Base-by-base conservation (phyloP, 2,329 filamentous ascomycete genomes). In the Cryphonectria naterciae region DNA sequence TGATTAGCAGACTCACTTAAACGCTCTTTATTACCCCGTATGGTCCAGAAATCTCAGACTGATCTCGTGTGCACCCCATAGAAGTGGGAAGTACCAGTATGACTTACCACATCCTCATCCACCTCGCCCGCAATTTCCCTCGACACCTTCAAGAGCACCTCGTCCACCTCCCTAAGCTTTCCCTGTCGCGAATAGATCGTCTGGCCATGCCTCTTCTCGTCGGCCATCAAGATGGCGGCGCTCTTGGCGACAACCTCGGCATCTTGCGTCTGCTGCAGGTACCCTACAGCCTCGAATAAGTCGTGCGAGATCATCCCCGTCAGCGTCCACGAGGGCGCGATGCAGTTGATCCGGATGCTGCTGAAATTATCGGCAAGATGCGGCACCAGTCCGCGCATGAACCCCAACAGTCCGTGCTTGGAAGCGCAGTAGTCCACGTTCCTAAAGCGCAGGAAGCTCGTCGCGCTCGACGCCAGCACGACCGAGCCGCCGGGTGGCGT, bases 281-380 rank as follows among this genome's bases (percentile, higher is more conserved):
- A 76, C 8, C 74, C 74, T 19, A 79, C 77, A 72, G 85, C 77
- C 25, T 83, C n/a, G 0, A 69, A 74, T 35, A 77, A 76, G 4
- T 82, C 73, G 6, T 22, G 19, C 0, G 84, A 81, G 2, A 88
- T 76, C 0, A 88, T 80, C 13, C 79, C 82, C 17, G 85, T 86
- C 3, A 80, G 78, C 0, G 88, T 89, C 87, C 87, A 89, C 39
- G 81, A 84, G 1, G 88, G 87, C 1, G 85, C 83, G 28, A 90
- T 78, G 7, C 81, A 83, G 78, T 90, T 90, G 65, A 90, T 76
- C 15, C 88, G 85, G 58, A 90, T 46, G 39, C 25, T 32, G 28
- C 41, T 35, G 43, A 52, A 52, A 7, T 65, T 25, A 10, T 65
- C 63, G 4, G n/a, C n/a, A 1, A 65, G 63, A 6, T 2, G 41